A percentile compares a stretch with the other conserved stretches of the same genome.
Evolutionary conservation across 2,329 filamentous ascomycete genomes (phyloP).

Genomic region (Fusarium nelsonii): DNA sequence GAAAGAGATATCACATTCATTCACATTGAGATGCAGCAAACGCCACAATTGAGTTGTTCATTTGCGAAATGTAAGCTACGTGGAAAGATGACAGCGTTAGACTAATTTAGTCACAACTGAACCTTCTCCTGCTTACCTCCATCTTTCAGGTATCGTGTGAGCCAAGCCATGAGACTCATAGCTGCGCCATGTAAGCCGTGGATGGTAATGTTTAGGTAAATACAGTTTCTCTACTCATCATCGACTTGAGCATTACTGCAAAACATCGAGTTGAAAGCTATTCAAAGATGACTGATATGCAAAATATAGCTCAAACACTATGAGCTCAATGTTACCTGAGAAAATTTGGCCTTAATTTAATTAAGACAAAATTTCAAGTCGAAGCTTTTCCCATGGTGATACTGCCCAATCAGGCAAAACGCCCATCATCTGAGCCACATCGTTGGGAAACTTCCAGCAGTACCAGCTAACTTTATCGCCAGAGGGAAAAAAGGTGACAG

Average conservation of each 20-base stretch:
- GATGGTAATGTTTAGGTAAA: too few species aligned
- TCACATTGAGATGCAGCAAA: neutral
- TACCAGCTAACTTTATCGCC: neutral
- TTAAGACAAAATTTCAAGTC: neutral
- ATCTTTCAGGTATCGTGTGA: neutral
- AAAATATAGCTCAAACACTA: neutral
- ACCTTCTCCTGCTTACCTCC: neutral
- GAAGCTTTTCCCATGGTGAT: conserved; percentile 20
- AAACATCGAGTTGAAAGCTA: neutral
- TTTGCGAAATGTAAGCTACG: neutral
- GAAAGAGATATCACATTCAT: neutral
- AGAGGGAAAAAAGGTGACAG: conserved; percentile 14
- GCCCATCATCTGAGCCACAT: conserved; percentile 21
- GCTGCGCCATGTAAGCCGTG: conserved; percentile 11
- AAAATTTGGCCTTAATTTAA: neutral
- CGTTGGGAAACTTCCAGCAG: neutral
- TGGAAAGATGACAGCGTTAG: neutral
- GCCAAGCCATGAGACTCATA: conserved; percentile 17
- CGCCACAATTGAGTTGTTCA: neutral
- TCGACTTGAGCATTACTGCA: neutral
- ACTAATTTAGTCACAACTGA: conserved; percentile 4
- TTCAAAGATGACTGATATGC: neutral
- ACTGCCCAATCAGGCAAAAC: conserved; percentile 29
- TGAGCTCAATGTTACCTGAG: neutral
- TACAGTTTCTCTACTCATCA: neutral